Base-by-base conservation (phyloP, 1,139 yeast genomes). In the Torulaspora globosa region DNA sequence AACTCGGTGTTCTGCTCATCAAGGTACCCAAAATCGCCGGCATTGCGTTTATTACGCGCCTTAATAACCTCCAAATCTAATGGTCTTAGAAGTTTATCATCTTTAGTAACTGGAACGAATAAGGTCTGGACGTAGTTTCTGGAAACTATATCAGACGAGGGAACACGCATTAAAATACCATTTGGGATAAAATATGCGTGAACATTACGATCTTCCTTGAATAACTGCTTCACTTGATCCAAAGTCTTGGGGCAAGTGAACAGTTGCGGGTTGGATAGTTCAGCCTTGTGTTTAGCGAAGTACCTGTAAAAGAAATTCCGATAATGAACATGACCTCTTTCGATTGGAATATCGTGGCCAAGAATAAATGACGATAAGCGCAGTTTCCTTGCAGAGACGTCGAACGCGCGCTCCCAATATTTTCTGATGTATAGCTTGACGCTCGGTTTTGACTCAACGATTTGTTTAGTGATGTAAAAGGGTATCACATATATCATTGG, bases 161-260 rank as follows among this genome's bases (percentile, higher is more conserved):
- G 98, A 0, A 90, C 98, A 44, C 98, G 77, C 31, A 89, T 80
- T 59, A 78, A 84, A 39, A 72, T 71, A 2, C 99, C 98, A 66
- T 87, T 82, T 1, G 88, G 88, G 2, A 83, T 76, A 60, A 84
- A 85, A 41, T 70, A 73, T 2, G 84, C 80, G 33, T 69, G 68
- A 0, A 72, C 62, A 2, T 60, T 50, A 1, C 72, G 67, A 46
- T 76, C 63, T 7, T 69, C 67, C 16, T 63, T 56, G 55, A 84
- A 82, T 5, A 71, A 62, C 7, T 56, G 59, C 10, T 55, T 49
- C 0, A 86, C 82, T 44, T 76, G 78, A 11, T 68, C 64, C 28
- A 69, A 59, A 0, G 81, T 70, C 23, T 78, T 77, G 2, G 95
- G 95, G 5, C 67, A 65, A 0, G 78, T 50, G 56, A 72, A 84